Conservation (phyloP, 2,329 filamentous ascomycete genomes). For the Cyclaneusma minus region DNA sequence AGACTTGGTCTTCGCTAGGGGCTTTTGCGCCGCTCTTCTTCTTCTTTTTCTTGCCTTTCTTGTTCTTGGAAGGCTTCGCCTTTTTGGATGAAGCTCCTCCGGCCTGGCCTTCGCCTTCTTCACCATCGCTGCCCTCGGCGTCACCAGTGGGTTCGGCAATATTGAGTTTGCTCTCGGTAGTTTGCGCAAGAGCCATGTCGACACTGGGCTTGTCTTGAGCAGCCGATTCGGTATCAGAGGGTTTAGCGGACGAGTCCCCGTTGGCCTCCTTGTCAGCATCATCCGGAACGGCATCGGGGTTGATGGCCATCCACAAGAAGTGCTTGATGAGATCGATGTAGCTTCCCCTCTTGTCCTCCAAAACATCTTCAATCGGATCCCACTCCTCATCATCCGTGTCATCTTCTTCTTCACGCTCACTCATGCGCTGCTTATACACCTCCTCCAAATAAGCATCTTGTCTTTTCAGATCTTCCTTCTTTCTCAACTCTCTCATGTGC, state of each 20-base stretch:
- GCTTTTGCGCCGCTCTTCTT: constrained; percentile 16
- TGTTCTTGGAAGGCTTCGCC: constrained; percentile 8
- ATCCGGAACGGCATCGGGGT: constrained; percentile 7
- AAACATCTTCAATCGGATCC: constrained; percentile 31
- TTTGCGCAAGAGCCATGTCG: too few relatives aligned
- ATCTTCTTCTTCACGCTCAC: constrained; percentile 17
- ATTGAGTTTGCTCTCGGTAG: too few relatives aligned
- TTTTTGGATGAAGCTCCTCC: constrained; percentile 2
- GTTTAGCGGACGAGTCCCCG: constrained; percentile 2
- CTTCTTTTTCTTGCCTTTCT: constrained; percentile 19
- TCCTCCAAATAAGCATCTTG: constrained; percentile 28
- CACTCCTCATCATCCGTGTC: constrained; percentile 22
- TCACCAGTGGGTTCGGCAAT: too few relatives aligned
- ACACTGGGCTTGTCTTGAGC: too few relatives aligned
- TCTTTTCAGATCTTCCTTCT: constrained; percentile 24
- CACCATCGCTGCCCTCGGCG: too few relatives aligned
- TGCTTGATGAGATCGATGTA: constrained; percentile 28
- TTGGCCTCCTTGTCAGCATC: constrained; percentile 3
- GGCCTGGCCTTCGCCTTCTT: not conserved
- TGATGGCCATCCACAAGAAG: constrained; percentile 25
- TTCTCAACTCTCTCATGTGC: constrained; percentile 22
- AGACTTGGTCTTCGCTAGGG: constrained; percentile 1
- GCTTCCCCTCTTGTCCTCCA: constrained; percentile 26
- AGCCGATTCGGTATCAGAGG: too few relatives aligned
- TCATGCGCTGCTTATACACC: constrained; percentile 24